A percentile compares a stretch with the other conserved stretches of the same genome.
Conservation (phyloP, 1,284 basidiomycete species). For the Microbotryum intermedium region DNA sequence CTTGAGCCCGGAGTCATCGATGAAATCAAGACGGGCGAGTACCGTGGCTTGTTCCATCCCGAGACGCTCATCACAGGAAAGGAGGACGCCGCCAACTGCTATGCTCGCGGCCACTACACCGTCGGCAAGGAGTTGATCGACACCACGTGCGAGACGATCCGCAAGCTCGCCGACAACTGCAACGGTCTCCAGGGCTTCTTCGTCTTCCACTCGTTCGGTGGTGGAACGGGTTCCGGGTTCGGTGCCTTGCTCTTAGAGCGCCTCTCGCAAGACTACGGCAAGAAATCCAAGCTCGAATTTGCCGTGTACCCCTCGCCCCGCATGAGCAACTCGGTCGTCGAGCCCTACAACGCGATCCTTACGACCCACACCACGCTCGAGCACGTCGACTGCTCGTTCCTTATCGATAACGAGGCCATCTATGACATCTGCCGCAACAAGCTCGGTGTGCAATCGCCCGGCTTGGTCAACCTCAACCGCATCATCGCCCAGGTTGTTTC, state of each 20-base stretch:
- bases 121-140: conserved; percentile 48
- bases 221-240: conserved; percentile 98
- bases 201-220: conserved; percentile 56
- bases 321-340: conserved; percentile 74
- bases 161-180: conserved; percentile 95
- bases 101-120: conserved; percentile 75
- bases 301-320: conserved; percentile 60
- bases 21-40: conserved; percentile 89
- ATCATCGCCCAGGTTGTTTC: conserved; percentile 98
- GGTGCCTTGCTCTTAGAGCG: conserved; percentile 94
- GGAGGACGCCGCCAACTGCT: conserved; percentile 99
- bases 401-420: conserved; percentile 86
- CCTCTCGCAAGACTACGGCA: conserved; percentile 94
- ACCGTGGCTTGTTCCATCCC: conserved; percentile 94
- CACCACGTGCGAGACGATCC: conserved; percentile 88
- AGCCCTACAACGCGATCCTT: conserved; percentile 98
- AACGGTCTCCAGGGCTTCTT: conserved; percentile 44
- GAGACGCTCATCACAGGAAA: conserved; percentile 98
- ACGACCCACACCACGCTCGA: conserved; percentile 99
- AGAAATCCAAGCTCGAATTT: conserved; percentile 99
- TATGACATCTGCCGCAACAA: conserved; percentile 99
- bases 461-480: conserved; percentile 91
- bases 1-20: conserved; percentile 79
- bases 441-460: conserved; percentile 74
- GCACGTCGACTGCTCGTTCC: conserved; percentile 98